Conservation (phyloP, 495 filamentous ascomycete genomes). For the Glonium stellatum region DNA sequence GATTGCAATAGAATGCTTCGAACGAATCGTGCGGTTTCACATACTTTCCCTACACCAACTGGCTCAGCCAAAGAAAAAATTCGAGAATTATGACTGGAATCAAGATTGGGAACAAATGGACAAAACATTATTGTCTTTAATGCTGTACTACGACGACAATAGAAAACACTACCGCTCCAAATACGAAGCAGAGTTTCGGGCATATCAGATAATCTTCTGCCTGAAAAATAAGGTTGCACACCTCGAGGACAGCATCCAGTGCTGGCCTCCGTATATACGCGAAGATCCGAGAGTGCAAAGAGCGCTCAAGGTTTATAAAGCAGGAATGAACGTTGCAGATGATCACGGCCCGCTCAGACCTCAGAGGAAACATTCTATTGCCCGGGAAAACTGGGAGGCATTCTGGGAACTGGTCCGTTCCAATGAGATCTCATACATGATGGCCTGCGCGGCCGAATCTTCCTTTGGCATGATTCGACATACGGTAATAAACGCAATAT, state of each 20-base stretch:
- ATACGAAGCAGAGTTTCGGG: constrained; percentile 85
- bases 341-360: constrained; percentile 58
- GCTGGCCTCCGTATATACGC: constrained; percentile 55
- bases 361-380: constrained; percentile 45
- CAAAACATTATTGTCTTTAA: constrained; percentile 74
- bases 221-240: constrained; percentile 62
- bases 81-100: constrained; percentile 58
- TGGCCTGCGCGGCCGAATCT: constrained; percentile 89
- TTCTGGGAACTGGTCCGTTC: constrained; percentile 73
- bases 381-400: constrained; percentile 57
- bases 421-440: constrained; percentile 69
- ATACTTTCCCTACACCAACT: constrained; percentile 82
- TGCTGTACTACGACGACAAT: constrained; percentile 66
- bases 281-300: constrained; percentile 52
- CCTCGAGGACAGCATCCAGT: constrained; percentile 66
- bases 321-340: constrained; percentile 59
- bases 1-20: constrained; percentile 69
- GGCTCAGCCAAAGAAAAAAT: constrained; percentile 51
- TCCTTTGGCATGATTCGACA: constrained; percentile 79
- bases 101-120: constrained; percentile 92
- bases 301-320: constrained; percentile 63
- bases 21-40: constrained; percentile 86
- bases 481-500: constrained; percentile 64
- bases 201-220: constrained; percentile 82
- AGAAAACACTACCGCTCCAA: constrained; percentile 44